These are phyloP conservation scores for Gliomastix tumulicola DNA, from an alignment of 2,329 filamentous ascomycete species.

Conservation along the genomic window DNA sequence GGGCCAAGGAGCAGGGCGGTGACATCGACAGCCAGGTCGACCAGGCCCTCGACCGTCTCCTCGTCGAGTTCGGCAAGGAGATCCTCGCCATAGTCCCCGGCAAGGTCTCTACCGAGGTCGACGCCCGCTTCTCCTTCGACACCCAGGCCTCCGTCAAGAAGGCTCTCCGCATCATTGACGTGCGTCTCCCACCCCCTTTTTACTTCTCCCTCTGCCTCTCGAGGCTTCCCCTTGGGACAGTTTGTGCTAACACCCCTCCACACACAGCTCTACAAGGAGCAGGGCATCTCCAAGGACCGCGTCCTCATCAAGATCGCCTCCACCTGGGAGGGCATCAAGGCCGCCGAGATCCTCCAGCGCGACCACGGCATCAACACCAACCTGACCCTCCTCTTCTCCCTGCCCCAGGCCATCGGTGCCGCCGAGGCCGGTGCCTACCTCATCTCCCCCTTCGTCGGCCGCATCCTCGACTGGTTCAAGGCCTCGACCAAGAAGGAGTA, in stretches of 20 bases:
- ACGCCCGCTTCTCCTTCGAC: conserved; percentile 93
- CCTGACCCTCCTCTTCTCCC: conserved; percentile 97
- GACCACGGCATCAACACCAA: conserved; percentile 98
- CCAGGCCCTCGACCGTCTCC: conserved; percentile 80
- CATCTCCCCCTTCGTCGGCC: conserved; percentile 98
- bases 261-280: conserved; percentile 80
- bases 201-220: no score
- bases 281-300: conserved; percentile 88
- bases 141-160: conserved; percentile 88
- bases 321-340: conserved; percentile 99
- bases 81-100: conserved; percentile 95
- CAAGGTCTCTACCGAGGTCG: conserved; percentile 98
- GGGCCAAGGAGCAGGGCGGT: conserved; percentile 71
- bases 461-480: conserved; percentile 99
- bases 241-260: conserved; percentile 4
- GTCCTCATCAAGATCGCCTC: conserved; percentile 98
- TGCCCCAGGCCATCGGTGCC: conserved; percentile 87
- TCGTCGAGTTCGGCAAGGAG: conserved; percentile 97
- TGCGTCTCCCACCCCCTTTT: conserved; percentile 33
- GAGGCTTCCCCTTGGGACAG: not conserved
- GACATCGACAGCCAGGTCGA: conserved; percentile 79
- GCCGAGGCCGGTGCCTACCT: conserved; percentile 95
- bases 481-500: conserved; percentile 90
- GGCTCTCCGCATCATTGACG: conserved; percentile 94
- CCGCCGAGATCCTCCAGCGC: conserved; percentile 90